A percentile compares a stretch with the other conserved stretches of the same genome.
Conservation (phyloP, 75 land plant genomes). For the Azolla pinnata region DNA sequence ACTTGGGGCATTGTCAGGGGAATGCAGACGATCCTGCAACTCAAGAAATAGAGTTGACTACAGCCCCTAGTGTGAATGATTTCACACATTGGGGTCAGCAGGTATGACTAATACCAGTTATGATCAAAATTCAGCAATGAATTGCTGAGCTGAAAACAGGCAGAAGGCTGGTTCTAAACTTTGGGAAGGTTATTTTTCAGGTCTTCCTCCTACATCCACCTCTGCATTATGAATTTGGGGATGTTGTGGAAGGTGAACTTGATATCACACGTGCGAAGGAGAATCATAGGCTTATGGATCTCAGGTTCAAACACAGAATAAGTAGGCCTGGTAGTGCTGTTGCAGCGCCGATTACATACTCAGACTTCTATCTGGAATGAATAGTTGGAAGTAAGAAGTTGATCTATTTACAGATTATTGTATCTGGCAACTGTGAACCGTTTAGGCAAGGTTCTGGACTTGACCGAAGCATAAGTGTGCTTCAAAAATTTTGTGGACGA, state of each 20-base stretch:
- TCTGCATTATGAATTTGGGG: conserved; percentile 39
- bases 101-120: conserved; percentile 22
- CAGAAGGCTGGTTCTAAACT: not conserved
- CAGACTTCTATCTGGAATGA: conserved; percentile 5
- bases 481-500: too few species aligned
- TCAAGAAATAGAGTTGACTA: conserved; percentile 69
- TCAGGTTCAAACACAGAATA: conserved; percentile 32
- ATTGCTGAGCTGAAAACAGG: not conserved
- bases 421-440: too few species aligned
- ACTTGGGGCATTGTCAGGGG: conserved; percentile 36
- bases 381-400: not conserved
- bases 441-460: too few species aligned
- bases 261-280: conserved; percentile 64
- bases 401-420: too few species aligned
- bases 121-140: not conserved
- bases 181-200: conserved; percentile 21
- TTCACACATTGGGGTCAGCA: conserved; percentile 99
- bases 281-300: conserved; percentile 84
- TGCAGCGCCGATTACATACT: not conserved
- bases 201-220: conserved; percentile 79
- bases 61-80: conserved; percentile 54
- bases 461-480: too few species aligned
- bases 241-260: conserved; percentile 40
- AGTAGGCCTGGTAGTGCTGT: not conserved
- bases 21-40: conserved; percentile 46